Evolutionary conservation across 352 stramenopile species (phyloP), one percentile per base, ranked within the genome.

Genomic region (Phytophthora pinifolia): DNA sequence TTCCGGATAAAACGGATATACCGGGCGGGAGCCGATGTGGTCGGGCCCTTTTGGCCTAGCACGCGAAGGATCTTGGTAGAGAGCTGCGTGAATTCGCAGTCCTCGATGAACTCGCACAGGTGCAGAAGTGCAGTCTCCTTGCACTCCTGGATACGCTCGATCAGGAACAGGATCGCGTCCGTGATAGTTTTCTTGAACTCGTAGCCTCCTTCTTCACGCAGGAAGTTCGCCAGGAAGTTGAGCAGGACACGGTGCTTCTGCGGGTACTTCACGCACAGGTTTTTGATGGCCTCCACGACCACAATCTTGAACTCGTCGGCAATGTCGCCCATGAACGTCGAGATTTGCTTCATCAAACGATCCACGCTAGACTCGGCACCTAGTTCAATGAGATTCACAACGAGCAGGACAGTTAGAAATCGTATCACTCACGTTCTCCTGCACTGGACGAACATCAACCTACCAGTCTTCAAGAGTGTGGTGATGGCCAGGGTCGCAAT

Each of bases 1-100:
- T 99, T 99, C 74, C 98, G 99, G 46, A 99, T 98, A 72, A 99
- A 99, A 46, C 97, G 94, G 64, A 99, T 99, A 92, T 99, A 99
- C 22, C 95, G 83, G 9, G 94, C 92, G 3, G 97, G 97, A n/a
- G 86, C 79, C 4, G 84, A 89, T 0, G 96, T 99, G 33, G 74
- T 94, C 0, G 97, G 97, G 10, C 96, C 98, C 46, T 98, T 82
- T 53, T 97, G 80, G 17, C 96, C 97, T 17, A 99, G 67, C 9
- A 99, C 82, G 61, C 98, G 94, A 46, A 99, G 63, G 52, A 99
- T 98, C 65, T 88, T 98, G 59, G 54, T 97, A 9, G 83, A 94
- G 9, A 96, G 52, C 63, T 94, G 84, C 10, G 87, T 92, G 53
- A 94, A 96, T 52, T 96, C 88, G 48, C 86, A 96, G 82, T 99